Percentiles rank a stretch among this genome's conserved stretches.
These are phyloP conservation scores for Orbilia javanica DNA, from an alignment of 2,329 filamentous ascomycete genomes.

Conservation along the genomic window DNA sequence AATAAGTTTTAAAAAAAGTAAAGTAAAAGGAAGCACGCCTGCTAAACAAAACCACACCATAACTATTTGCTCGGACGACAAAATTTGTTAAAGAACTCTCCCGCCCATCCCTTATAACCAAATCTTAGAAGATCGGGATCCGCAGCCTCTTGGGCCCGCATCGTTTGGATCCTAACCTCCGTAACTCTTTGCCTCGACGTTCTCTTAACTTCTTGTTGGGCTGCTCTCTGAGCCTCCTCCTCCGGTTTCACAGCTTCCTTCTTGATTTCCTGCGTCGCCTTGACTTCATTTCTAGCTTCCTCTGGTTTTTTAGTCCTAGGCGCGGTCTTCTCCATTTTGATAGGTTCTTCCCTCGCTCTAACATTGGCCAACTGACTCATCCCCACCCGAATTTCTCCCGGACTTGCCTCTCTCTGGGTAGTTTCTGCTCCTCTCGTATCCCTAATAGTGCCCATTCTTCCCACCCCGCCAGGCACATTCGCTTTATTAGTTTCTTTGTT, in stretches of 20 bases:
- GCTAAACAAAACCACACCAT: not conserved
- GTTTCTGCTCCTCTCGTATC: not conserved
- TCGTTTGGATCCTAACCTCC: not conserved
- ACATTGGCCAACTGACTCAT: not conserved
- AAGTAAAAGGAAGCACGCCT: not conserved
- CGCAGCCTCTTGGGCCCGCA: not conserved
- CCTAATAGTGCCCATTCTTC: too few species aligned
- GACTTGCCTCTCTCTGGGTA: not conserved
- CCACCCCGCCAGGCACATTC: not conserved
- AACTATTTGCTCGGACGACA: not conserved
- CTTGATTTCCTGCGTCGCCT: not conserved
- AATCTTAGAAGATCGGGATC: not conserved
- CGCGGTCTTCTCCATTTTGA: too few species aligned
- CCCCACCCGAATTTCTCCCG: not conserved
- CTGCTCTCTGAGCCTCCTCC: not conserved
- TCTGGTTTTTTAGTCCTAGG: too few species aligned
- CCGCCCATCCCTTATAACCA: not conserved
- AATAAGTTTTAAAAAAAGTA: not conserved
- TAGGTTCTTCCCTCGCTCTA: not conserved
- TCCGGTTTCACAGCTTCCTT: not conserved
- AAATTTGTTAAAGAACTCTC: not conserved
- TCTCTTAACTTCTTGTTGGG: not conserved
- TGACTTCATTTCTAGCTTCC: not conserved
- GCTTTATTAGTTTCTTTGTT: not conserved
- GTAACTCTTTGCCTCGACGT: not conserved